These are phyloP conservation scores for Gossypium bickii DNA, from an alignment of 345 rosid species.

Conservation along the genomic window DNA sequence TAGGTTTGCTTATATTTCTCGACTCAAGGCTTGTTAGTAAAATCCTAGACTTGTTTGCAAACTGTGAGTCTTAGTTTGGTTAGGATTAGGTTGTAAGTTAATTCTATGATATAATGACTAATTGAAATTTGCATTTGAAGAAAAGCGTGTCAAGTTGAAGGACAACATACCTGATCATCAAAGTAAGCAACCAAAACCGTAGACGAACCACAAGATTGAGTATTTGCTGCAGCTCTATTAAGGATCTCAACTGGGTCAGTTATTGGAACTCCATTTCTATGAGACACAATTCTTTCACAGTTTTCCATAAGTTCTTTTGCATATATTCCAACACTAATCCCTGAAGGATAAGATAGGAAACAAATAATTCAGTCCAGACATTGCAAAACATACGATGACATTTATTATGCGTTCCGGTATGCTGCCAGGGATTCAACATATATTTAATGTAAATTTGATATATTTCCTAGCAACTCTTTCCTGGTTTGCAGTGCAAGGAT, in stretches of 20 bases:
- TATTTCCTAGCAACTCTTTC: neutral
- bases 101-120: neutral
- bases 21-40: neutral
- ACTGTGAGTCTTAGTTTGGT: neutral
- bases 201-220: slow-evolving; percentile 53
- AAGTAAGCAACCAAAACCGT: slow-evolving; percentile 67
- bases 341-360: slow-evolving; percentile 32
- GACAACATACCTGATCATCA: slow-evolving; percentile 45
- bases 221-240: slow-evolving; percentile 41
- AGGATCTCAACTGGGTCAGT: slow-evolving; percentile 50
- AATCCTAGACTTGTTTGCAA: neutral
- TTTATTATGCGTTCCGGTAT: neutral
- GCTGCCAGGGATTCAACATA: neutral
- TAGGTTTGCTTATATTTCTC: neutral
- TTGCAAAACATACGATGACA: neutral
- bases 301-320: slow-evolving; percentile 48
- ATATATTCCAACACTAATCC: slow-evolving; percentile 40
- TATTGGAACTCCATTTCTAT: slow-evolving; percentile 23
- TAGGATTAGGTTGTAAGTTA: neutral
- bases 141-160: slow-evolving; percentile 3
- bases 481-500: neutral
- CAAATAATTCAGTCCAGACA: neutral
- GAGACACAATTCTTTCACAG: slow-evolving; percentile 46
- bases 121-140: neutral
- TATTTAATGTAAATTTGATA: slow-evolving; percentile 7